Evolutionary conservation across 495 filamentous ascomycete species (phyloP).

Genomic region (Aspergillus sclerotiicarbonarius): DNA sequence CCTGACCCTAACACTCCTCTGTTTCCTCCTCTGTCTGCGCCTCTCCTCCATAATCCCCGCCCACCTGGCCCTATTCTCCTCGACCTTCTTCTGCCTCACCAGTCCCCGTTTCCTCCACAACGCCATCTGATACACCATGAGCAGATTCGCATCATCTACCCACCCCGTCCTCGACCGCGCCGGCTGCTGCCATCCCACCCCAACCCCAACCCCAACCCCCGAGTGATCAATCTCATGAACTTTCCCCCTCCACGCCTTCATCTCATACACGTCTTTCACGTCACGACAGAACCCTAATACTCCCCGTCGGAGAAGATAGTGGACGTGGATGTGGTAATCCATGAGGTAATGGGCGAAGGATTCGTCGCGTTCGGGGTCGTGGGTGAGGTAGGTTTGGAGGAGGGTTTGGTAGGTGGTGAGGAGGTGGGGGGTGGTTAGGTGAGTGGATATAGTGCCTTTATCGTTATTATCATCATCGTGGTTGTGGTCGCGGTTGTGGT

Average conservation of each 20-base stretch:
- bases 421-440: not conserved
- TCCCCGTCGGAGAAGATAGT: constrained; percentile 25
- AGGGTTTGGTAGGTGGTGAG: not conserved
- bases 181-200: not conserved
- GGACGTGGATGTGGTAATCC: constrained; percentile 38
- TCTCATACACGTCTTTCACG: constrained; percentile 25
- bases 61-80: constrained; percentile 23
- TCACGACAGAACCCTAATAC: constrained; percentile 30
- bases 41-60: constrained; percentile 29
- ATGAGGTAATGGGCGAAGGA: constrained; percentile 33
- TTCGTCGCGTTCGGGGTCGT: constrained; percentile 13
- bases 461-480: constrained; percentile 13
- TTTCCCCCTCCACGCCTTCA: constrained; percentile 28
- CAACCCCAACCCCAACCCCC: too few species aligned
- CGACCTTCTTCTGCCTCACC: constrained; percentile 15
- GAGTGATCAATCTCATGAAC: constrained; percentile 15
- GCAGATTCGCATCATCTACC: constrained; percentile 20
- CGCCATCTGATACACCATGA: constrained; percentile 22
- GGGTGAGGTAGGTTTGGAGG: not conserved
- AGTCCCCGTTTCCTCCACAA: constrained; percentile 26
- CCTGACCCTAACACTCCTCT: constrained; percentile 8
- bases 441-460: not conserved
- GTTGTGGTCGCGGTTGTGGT: constrained; percentile 7
- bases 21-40: constrained; percentile 17
- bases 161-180: constrained; percentile 13